phyloP scores from a whole-genome alignment of 257 asterid genomes.

The Ehretia macrophylla region DNA sequence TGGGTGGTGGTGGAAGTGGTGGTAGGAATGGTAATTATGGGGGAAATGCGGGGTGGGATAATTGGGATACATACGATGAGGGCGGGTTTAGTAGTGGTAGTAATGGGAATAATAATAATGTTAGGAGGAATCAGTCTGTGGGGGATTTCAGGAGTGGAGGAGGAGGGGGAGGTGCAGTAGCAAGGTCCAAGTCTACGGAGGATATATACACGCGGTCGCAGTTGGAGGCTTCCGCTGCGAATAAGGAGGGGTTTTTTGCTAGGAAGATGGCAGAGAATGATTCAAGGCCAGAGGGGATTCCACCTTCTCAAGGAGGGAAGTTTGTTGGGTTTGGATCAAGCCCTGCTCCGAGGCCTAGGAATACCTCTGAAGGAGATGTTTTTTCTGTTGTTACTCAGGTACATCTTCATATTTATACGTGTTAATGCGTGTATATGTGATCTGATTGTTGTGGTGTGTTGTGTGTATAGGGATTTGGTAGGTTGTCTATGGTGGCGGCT shows the following conservation, averaged over 20 bases:
- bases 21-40: slow-evolving; percentile 27
- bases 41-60: slow-evolving; percentile 75
- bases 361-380: slow-evolving; percentile 61
- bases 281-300: slow-evolving; percentile 70
- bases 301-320: slow-evolving; percentile 92
- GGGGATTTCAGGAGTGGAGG: slow-evolving; percentile 78
- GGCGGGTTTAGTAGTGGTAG: slow-evolving; percentile 32
- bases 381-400: slow-evolving; percentile 80
- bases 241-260: slow-evolving; percentile 65
- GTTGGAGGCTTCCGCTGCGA: slow-evolving; percentile 83
- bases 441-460: neutral
- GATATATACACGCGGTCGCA: slow-evolving; percentile 59
- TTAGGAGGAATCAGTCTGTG: slow-evolving; percentile 67
- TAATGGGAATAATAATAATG: slow-evolving; percentile 27
- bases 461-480: slow-evolving; percentile 1
- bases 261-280: slow-evolving; percentile 65
- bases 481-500: slow-evolving; percentile 3
- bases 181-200: slow-evolving; percentile 67
- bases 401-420: neutral
- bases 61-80: slow-evolving; percentile 72
- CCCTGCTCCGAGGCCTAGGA: slow-evolving; percentile 46
- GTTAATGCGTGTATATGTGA: neutral
- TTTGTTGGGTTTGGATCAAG: slow-evolving; percentile 85
- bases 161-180: slow-evolving; percentile 39
- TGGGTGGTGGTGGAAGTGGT: slow-evolving; percentile 28